A percentile compares a stretch with the other conserved stretches of the same genome.
Evolutionary conservation across 2,329 filamentous ascomycete genomes (phyloP).

Genomic region (Tolypocladium sp.): DNA sequence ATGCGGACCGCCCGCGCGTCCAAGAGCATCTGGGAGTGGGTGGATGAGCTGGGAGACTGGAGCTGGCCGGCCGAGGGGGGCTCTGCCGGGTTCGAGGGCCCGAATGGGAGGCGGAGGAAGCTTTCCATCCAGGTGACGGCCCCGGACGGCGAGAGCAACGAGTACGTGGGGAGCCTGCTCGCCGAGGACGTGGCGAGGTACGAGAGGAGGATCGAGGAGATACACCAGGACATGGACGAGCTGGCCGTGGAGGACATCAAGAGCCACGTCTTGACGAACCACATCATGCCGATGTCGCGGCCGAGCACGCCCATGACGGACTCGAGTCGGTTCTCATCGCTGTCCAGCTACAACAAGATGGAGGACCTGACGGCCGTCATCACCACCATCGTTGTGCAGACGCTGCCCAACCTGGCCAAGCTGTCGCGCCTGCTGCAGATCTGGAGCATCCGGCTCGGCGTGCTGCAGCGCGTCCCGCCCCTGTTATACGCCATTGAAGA

Average conservation of each 20-base stretch:
- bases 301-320: conserved; percentile 25
- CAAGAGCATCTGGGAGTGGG: conserved; percentile 64
- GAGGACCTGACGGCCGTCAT: conserved; percentile 86
- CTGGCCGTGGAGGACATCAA: conserved; percentile 83
- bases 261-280: conserved; percentile 71
- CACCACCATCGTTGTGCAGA: conserved; percentile 84
- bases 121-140: conserved; percentile 17
- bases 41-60: conserved; percentile 58
- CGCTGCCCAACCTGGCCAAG: conserved; percentile 70
- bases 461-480: conserved; percentile 64
- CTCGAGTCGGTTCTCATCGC: conserved; percentile 26
- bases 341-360: conserved; percentile 57
- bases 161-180: conserved; percentile 64
- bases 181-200: conserved; percentile 56
- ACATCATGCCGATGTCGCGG: conserved; percentile 50
- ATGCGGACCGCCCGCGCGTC: conserved; percentile 61
- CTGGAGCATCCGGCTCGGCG: conserved; percentile 69
- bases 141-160: conserved; percentile 14
- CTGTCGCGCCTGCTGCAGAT: conserved; percentile 63
- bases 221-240: conserved; percentile 58
- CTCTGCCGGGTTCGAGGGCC: conserved; percentile 45
- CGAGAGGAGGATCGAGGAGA: conserved; percentile 65
- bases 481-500: conserved; percentile 59
- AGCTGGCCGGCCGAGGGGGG: conserved; percentile 42
- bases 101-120: conserved; percentile 30